Evolutionary conservation across 768 basidiomycete species (phyloP).

Genomic region (Leccinum fibrillosum): DNA sequence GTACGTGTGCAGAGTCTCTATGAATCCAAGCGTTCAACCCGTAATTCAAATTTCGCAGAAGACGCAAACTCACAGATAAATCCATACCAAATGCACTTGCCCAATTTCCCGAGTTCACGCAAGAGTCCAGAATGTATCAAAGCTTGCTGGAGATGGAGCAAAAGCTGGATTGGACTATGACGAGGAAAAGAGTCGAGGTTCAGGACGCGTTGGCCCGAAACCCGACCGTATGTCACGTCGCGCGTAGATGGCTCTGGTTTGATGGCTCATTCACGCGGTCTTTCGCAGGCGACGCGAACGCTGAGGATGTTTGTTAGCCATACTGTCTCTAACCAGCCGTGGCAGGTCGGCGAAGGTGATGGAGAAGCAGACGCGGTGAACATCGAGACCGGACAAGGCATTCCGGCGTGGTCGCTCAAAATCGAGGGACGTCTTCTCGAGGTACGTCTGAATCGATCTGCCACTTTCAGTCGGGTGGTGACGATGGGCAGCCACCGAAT

Average conservation of each 20-base stretch:
- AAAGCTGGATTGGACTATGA: constrained; percentile 93
- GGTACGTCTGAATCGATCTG: constrained; percentile 38
- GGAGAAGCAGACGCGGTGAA: constrained; percentile 39
- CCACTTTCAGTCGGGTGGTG: not conserved
- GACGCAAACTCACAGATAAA: constrained; percentile 78
- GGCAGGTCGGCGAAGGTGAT: constrained; percentile 60
- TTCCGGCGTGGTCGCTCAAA: constrained; percentile 85
- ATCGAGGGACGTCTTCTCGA: constrained; percentile 86
- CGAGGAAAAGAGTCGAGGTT: constrained; percentile 84
- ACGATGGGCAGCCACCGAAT: constrained; percentile 46
- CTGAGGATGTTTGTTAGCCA: constrained; percentile 86
- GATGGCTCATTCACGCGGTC: constrained; percentile 2
- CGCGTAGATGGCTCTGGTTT: not conserved
- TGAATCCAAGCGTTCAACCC: not conserved
- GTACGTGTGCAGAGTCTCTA: constrained; percentile 15
- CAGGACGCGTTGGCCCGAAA: constrained; percentile 81
- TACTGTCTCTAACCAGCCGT: constrained; percentile 78
- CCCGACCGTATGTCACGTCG: constrained; percentile 44
- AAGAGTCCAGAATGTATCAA: constrained; percentile 84
- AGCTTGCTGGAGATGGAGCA: constrained; percentile 86
- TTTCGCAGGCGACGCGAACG: constrained; percentile 71
- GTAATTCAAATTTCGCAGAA: constrained; percentile 37
- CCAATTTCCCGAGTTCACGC: constrained; percentile 69
- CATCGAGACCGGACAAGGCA: constrained; percentile 83
- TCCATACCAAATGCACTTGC: constrained; percentile 72